A percentile compares a stretch with the other conserved stretches of the same genome.
These are phyloP conservation scores for Aspergillus hancockii DNA, from an alignment of 495 filamentous ascomycete species.

Conservation along the genomic window DNA sequence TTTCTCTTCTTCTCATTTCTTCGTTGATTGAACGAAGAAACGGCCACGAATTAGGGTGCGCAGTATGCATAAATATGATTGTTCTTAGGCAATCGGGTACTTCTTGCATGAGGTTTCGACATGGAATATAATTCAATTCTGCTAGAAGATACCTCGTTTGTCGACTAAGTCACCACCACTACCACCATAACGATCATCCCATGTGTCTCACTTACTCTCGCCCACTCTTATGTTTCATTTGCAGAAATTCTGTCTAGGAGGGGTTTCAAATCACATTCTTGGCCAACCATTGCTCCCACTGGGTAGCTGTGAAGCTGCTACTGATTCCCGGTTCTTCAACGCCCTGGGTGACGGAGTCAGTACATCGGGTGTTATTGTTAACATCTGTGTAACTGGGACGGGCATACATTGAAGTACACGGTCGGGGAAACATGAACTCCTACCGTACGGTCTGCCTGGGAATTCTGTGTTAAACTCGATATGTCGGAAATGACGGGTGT, in stretches of 20 bases:
- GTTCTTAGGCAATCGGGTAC: conserved; percentile 21
- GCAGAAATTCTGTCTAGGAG: conserved; percentile 5
- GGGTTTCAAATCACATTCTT: conserved; percentile 65
- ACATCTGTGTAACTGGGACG: not conserved
- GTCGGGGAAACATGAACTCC: conserved; percentile 91
- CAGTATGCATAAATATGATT: conserved; percentile 14
- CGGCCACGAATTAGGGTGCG: conserved; percentile 4
- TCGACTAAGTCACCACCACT: conserved; percentile 12
- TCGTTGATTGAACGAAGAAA: not conserved
- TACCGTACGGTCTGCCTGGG: conserved; percentile 61
- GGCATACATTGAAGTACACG: conserved; percentile 72
- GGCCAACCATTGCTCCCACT: conserved; percentile 84
- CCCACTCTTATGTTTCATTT: not conserved
- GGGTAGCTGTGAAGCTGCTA: conserved; percentile 71
- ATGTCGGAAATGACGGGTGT: conserved; percentile 3
- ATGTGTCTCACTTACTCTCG: not conserved
- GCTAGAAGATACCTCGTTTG: conserved; percentile 15
- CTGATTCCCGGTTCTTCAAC: conserved; percentile 76
- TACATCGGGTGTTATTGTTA: conserved; percentile 8
- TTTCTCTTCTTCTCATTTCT: not conserved
- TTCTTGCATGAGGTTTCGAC: conserved; percentile 33
- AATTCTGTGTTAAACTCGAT: conserved; percentile 19
- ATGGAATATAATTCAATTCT: conserved; percentile 38
- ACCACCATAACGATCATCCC: conserved; percentile 8
- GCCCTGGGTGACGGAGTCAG: conserved; percentile 50